These are phyloP conservation scores for Fagus sylvatica DNA, from an alignment of 306 rosid species.

Conservation along the genomic window DNA sequence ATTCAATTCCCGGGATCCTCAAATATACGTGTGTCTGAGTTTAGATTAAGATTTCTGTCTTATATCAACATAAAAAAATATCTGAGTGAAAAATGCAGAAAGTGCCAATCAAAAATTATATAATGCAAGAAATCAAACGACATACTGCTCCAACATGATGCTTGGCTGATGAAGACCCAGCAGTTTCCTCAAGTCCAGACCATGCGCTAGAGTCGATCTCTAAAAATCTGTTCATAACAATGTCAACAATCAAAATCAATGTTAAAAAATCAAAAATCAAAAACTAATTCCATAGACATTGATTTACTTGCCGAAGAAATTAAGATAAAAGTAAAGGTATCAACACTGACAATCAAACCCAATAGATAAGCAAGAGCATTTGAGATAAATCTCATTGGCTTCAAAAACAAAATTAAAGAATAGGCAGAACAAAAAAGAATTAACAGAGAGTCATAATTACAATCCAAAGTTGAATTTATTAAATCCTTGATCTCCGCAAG, in stretches of 20 bases:
- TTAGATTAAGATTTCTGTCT: no score
- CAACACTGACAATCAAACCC: neutral
- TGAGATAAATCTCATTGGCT: neutral
- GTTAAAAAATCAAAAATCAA: neutral
- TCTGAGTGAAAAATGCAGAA: neutral
- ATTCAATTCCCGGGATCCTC: no score
- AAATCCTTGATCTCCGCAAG: neutral
- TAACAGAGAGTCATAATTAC: neutral
- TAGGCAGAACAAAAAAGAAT: no score
- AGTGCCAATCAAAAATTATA: neutral
- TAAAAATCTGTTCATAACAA: constrained; percentile 48
- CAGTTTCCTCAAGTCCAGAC: constrained; percentile 87
- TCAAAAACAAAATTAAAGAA: no score
- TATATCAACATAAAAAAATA: neutral
- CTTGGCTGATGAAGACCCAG: constrained; percentile 63
- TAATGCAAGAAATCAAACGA: constrained; percentile 13
- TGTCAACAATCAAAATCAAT: neutral
- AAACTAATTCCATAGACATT: neutral
- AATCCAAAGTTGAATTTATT: neutral
- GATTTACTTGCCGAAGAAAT: neutral
- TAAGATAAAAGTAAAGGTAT: neutral
- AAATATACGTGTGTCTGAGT: no score
- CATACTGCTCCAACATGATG: constrained; percentile 90
- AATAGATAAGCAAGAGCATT: no score
- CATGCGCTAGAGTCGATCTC: constrained; percentile 74